These are phyloP conservation scores for Leptosphaerulina australis DNA, from an alignment of 2,329 filamentous ascomycete genomes.

Conservation along the genomic window DNA sequence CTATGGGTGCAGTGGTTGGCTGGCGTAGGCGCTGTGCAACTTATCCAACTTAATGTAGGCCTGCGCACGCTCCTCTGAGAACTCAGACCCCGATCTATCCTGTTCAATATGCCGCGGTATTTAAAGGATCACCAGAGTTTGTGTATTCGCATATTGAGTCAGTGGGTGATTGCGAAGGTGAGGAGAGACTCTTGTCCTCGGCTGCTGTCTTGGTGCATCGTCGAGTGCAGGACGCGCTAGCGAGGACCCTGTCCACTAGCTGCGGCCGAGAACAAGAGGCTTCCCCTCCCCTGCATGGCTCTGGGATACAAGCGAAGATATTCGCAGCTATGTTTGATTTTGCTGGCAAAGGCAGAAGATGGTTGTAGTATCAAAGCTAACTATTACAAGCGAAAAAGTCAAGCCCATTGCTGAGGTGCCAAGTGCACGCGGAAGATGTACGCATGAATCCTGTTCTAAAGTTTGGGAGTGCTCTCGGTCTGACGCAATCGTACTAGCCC, in stretches of 20 bases:
- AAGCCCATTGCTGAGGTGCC: neutral
- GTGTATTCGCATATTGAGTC: conserved; percentile 5
- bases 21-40: conserved; percentile 5
- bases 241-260: conserved; percentile 8
- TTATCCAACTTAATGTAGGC: neutral
- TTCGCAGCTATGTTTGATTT: neutral
- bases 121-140: neutral
- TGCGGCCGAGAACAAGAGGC: conserved; percentile 6
- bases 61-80: neutral
- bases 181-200: conserved; percentile 7
- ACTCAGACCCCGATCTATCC: neutral
- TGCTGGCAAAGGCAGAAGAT: neutral
- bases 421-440: neutral
- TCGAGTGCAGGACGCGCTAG: conserved; percentile 1
- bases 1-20: conserved; percentile 7
- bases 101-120: neutral
- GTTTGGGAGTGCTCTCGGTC: conserved; percentile 16
- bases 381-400: neutral
- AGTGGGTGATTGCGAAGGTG: conserved; percentile 8
- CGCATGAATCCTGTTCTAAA: neutral
- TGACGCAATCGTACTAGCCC: conserved; percentile 18
- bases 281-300: conserved; percentile 4
- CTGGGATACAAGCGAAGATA: neutral
- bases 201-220: neutral
- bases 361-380: conserved; percentile 12